Evolutionary conservation across 768 basidiomycete species (phyloP), one percentile per base, ranked within the genome.

Genomic region (Russula lepida): DNA sequence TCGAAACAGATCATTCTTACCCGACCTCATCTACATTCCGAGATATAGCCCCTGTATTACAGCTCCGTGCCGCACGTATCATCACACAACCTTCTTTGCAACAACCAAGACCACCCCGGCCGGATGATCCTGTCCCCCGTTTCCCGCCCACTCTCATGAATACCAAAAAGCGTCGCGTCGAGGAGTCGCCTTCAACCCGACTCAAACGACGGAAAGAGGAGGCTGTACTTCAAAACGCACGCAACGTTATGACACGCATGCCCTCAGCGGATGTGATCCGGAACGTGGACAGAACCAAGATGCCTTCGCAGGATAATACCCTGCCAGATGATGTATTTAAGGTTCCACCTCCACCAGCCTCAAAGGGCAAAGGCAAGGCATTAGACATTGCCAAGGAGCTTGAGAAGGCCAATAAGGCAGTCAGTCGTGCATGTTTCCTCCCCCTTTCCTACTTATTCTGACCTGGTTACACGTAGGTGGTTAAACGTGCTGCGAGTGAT

Each of bases 91-190:
- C 78, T 49, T 76, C 74, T 1, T 64, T 70, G 35, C 67, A 71
- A 17, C 70, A 77, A 11, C 56, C 62, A 28, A 75, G 80, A 6
- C 69, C 75, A 0, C 85, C 85, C 4, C 77, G 89, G 37, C 89
- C 89, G 0, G 89, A 91, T 63, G 89, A 91, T 62, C 89, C 88
- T 0, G 88, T 84, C 6, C 89, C 89, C 8, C 85, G 89, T 19
- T 76, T 78, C 30, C 87, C 88, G 0, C 85, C 87, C 4, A 25
- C 46, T 54, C 6, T 62, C 56, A 19, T 57, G 49, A 15, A 54
- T 30, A 67, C 65, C 2, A 68, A 58, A 37, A 71, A 65, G 30
- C 66, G 69, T 11, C 73, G 72, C 32, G 64, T 62, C 17, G 54
- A 44, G 12, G 67, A 61, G 9, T 62, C 67, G 23, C 49, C 57